Base-by-base conservation (phyloP, 176 grass and related monocot genomes). In the Luzula sylvatica region DNA sequence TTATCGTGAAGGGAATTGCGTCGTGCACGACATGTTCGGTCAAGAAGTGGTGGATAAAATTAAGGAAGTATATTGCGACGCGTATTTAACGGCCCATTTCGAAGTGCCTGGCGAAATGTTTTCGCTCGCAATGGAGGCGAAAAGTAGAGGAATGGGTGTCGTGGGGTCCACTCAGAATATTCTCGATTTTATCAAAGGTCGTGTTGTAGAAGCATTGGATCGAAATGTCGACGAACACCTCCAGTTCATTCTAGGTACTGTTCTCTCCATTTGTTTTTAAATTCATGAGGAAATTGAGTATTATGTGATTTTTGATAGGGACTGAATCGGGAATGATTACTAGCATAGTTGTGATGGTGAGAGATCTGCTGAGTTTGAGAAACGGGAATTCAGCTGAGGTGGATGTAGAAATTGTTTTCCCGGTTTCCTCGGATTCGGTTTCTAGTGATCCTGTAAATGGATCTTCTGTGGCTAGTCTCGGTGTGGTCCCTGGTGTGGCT, bases 21-120 rank as follows among this genome's bases (percentile, higher is more conserved):
- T 95, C 72, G 89, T 95, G 25, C 89, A 95, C 65, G 83, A 95
- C 42, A 84, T 95, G 70, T 95, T 95, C 62, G 83, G 89, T 41
- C 80, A 95, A 23, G 80, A 88, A 70, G 77, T 88, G 46, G 89
- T 95, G 70, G 77, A 76, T 29, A 85, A 80, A 75, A 84, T 95
- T 69, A 95, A 82, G 66, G 89, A 88, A 59, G 52, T 85, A 13
- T 95, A 95, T 39, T 88, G 76, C 26, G 89, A 95, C 54, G 73
- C 89, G 54, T 95, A 81, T 65, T 76, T 95, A 39, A 86, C 89
- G 58, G 89, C 89, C 30, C 89, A 95, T 64, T 95, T 95, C 75
- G 89, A 95, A 75, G 89, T 95, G 44, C 89, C 89, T 27, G 89
- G 89, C 58, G 89, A 95, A 74, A 95, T 95, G 89, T 95, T 95